phyloP scores from a whole-genome alignment of 2,329 filamentous ascomycete species.

The Raffaelea arxii region DNA sequence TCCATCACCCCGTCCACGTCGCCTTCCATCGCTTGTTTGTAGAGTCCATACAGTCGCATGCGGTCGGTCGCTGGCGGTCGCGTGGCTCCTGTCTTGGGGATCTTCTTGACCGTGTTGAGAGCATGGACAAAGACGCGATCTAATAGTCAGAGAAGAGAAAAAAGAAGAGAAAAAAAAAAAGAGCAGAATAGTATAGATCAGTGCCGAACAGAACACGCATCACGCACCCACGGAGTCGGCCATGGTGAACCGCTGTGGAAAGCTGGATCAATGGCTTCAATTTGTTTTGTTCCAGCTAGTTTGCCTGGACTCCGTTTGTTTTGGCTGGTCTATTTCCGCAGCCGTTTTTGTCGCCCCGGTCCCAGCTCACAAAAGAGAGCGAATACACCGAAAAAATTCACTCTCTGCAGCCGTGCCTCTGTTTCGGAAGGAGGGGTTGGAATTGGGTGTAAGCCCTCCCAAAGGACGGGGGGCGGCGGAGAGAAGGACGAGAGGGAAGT shows the following conservation, averaged over 20 bases:
- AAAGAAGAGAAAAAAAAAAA: neutral
- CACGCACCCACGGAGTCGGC: constrained; percentile 42
- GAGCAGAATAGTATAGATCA: neutral
- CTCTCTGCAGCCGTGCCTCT: no score
- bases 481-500: no score
- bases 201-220: neutral
- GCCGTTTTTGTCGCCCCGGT: no score
- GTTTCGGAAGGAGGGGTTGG: no score
- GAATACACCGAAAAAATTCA: no score
- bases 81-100: constrained; percentile 83
- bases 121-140: constrained; percentile 98
- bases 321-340: no score
- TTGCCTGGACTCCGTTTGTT: no score
- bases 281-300: no score
- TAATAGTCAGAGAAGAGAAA: constrained; percentile 29
- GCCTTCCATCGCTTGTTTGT: constrained; percentile 99
- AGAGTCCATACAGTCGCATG: constrained; percentile 89
- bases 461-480: no score
- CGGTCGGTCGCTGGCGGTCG: constrained; percentile 79
- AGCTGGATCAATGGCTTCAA: no score
- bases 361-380: no score
- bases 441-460: no score
- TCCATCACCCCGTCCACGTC: constrained; percentile 93
- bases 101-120: constrained; percentile 96
- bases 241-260: constrained; percentile 22